These are phyloP conservation scores for Calonectria hawksworthii DNA, from an alignment of 2,329 filamentous ascomycete species.

Conservation along the genomic window DNA sequence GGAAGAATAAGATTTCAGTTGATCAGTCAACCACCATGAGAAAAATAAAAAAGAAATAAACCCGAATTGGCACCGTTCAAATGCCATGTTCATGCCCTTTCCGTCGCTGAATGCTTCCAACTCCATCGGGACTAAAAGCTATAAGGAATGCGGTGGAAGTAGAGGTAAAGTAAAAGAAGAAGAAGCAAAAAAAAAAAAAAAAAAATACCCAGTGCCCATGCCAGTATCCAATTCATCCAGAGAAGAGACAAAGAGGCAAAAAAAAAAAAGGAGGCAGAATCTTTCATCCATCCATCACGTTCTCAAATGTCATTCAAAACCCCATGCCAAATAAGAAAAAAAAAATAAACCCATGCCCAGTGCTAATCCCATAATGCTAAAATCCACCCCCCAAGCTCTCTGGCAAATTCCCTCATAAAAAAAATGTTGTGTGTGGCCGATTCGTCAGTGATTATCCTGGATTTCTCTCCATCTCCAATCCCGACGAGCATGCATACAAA, in stretches of 20 bases:
- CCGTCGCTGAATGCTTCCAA: background rate
- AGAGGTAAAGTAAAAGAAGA: background rate
- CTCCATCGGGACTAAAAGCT: constrained; percentile 1
- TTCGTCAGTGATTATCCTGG: constrained; percentile 11
- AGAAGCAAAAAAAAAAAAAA: background rate
- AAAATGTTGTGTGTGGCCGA: constrained; percentile 26
- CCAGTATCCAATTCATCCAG: background rate
- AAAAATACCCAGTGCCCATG: background rate
- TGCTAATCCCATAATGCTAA: constrained; percentile 18
- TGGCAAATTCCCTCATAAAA: constrained; percentile 33
- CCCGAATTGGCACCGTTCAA: constrained; percentile 4
- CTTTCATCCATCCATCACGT: constrained; percentile 13
- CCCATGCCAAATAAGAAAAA: constrained; percentile 1
- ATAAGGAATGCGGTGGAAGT: constrained; percentile 8
- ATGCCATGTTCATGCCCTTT: constrained; percentile 8
- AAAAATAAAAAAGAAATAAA: constrained; percentile 9
- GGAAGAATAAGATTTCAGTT: constrained; percentile 25
- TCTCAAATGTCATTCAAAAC: constrained; percentile 14
- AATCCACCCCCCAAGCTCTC: constrained; percentile 23
- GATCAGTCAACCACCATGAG: constrained; percentile 18
- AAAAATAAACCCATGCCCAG: background rate
- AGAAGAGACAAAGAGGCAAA: background rate
- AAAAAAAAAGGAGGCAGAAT: background rate
- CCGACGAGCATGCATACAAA: constrained; percentile 33
- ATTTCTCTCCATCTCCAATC: constrained; percentile 7